A percentile compares a stretch with the other conserved stretches of the same genome.
phyloP scores from a whole-genome alignment of 176 grass and related monocot genomes.

The Dendrocalamus sinicus region DNA sequence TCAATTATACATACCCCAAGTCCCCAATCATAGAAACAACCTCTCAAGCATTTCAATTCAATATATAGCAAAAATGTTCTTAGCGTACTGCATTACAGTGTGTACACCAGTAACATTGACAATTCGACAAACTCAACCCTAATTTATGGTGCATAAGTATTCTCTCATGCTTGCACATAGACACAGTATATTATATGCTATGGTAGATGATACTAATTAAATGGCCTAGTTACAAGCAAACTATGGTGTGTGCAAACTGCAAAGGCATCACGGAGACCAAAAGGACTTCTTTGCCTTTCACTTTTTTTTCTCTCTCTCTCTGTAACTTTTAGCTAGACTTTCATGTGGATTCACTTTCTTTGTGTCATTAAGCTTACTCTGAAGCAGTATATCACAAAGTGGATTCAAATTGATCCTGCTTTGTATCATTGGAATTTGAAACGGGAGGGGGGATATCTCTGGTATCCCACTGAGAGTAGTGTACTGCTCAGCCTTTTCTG shows the following conservation, averaged over 20 bases:
- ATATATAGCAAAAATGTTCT: not conserved
- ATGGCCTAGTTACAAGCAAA: conserved; percentile 27
- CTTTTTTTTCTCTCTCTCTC: conserved; percentile 29
- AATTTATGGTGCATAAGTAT: not conserved
- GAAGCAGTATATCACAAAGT: conserved; percentile 47
- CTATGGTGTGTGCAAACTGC: conserved; percentile 32
- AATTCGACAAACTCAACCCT: not conserved
- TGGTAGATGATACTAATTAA: conserved; percentile 11
- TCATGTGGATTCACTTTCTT: conserved; percentile 47
- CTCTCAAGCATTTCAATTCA: not conserved
- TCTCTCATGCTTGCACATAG: not conserved
- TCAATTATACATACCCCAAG: too few species aligned
- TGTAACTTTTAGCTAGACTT: conserved; percentile 41
- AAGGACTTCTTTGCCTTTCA: conserved; percentile 42
- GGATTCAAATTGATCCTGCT: conserved; percentile 55
- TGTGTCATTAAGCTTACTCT: conserved; percentile 34
- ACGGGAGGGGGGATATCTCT: conserved; percentile 43
- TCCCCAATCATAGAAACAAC: not conserved
- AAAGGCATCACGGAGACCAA: conserved; percentile 44
- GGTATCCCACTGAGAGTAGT: conserved; percentile 33
- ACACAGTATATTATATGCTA: not conserved
- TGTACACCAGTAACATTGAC: not conserved
- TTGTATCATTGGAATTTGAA: conserved; percentile 47
- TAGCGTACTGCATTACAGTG: not conserved
- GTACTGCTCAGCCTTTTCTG: conserved; percentile 37